Percentiles rank a stretch among this genome's conserved stretches.
These are phyloP conservation scores for Lecanicillium sp. DNA, from an alignment of 2,329 filamentous ascomycete genomes.

Conservation along the genomic window DNA sequence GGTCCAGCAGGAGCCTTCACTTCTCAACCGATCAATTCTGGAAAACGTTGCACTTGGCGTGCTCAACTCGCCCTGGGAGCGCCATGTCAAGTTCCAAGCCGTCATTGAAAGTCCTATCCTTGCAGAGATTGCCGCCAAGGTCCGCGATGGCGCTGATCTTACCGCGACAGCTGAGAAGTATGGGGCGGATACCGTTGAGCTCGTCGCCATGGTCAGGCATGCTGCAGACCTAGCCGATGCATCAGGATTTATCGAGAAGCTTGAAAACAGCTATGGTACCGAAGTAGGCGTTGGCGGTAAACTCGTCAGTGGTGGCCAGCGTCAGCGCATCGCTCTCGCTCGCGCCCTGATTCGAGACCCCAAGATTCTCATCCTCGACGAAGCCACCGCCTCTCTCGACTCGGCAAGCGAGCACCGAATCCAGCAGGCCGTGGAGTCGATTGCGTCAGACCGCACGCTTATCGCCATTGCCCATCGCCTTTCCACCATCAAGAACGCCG, in stretches of 20 bases:
- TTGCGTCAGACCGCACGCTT: conserved; percentile 49
- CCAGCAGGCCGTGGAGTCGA: conserved; percentile 36
- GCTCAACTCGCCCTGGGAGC: conserved; percentile 32
- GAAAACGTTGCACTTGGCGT: conserved; percentile 45
- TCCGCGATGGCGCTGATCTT: conserved; percentile 43
- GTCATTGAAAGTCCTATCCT: conserved; percentile 42
- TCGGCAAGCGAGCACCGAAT: conserved; percentile 49
- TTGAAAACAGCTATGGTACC: conserved; percentile 47
- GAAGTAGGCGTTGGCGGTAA: conserved; percentile 45
- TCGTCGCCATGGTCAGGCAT: conserved; percentile 41
- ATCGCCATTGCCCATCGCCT: conserved; percentile 59
- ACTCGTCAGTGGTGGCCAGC: conserved; percentile 52
- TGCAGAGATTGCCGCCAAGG: conserved; percentile 40
- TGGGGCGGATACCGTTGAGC: conserved; percentile 36
- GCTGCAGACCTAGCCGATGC: conserved; percentile 54
- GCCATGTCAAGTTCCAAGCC: conserved; percentile 32
- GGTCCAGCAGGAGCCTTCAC: conserved; percentile 37
- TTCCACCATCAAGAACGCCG: conserved; percentile 54
- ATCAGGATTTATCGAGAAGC: conserved; percentile 42
- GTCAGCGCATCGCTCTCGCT: conserved; percentile 52
- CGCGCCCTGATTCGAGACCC: conserved; percentile 50
- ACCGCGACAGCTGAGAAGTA: conserved; percentile 32
- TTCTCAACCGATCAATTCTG: conserved; percentile 38
- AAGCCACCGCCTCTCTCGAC: conserved; percentile 55
- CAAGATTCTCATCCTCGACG: conserved; percentile 51